These are phyloP conservation scores for Fistulinella prunicolor DNA, from an alignment of 768 basidiomycete species.

Conservation along the genomic window DNA sequence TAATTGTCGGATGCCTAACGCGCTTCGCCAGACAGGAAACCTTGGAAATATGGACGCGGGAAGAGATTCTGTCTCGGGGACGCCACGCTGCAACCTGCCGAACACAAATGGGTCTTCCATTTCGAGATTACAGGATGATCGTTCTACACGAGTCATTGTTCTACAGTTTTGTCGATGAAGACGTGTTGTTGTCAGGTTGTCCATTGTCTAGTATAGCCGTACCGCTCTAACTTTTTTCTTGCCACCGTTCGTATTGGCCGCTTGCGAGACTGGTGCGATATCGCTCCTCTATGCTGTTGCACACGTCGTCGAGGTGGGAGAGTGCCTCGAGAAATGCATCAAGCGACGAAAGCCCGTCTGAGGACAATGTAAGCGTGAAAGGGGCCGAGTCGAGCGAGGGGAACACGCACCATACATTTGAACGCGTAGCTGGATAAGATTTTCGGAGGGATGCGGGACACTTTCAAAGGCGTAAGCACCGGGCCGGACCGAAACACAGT, in stretches of 20 bases:
- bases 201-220: not conserved
- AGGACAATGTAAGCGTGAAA: not conserved
- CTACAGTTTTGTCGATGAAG: not conserved
- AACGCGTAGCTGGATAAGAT: constrained; percentile 93
- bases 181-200: constrained; percentile 2
- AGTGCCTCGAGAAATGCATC: constrained; percentile 77
- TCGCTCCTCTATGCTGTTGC: constrained; percentile 62
- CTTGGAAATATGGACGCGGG: constrained; percentile 29
- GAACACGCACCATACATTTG: constrained; percentile 93
- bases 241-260: constrained; percentile 62
- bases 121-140: constrained; percentile 11
- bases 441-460: constrained; percentile 92
- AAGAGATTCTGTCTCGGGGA: constrained; percentile 25
- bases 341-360: constrained; percentile 86
- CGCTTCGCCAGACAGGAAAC: constrained; percentile 18
- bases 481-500: not conserved
- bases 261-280: constrained; percentile 59
- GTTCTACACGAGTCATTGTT: not conserved
- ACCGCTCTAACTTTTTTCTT: constrained; percentile 52
- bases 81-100: constrained; percentile 14
- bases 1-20: not conserved
- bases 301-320: constrained; percentile 72
- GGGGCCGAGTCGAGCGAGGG: not conserved
- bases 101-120: constrained; percentile 29
- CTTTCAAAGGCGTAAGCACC: constrained; percentile 13